These are phyloP conservation scores for Botrytis fragariae DNA, from an alignment of 2,329 filamentous ascomycete species.

Conservation along the genomic window DNA sequence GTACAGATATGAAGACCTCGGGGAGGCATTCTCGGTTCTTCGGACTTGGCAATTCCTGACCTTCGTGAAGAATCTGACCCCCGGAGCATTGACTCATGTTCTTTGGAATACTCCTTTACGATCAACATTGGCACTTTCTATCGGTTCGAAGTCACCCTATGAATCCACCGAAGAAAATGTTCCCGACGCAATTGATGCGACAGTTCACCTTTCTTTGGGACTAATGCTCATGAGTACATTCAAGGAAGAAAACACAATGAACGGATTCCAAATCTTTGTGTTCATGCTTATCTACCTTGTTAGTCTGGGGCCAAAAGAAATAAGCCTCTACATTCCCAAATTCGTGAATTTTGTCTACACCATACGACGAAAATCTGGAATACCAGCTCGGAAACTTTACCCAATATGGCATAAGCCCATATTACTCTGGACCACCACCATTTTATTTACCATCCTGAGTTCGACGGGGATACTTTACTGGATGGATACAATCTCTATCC, in stretches of 20 bases:
- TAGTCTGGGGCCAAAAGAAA: conserved; percentile 33
- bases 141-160: conserved; percentile 25
- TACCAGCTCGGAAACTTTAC: conserved; percentile 21
- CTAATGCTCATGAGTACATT: conserved; percentile 14
- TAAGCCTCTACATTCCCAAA: conserved; percentile 32
- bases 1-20: conserved; percentile 29
- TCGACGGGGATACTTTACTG: conserved; percentile 31
- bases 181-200: conserved; percentile 28
- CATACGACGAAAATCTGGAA: conserved; percentile 25
- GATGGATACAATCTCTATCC: conserved; percentile 31
- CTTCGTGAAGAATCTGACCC: conserved; percentile 26
- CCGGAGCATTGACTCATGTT: conserved; percentile 30
- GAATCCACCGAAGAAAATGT: conserved; percentile 30
- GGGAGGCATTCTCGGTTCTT: conserved; percentile 24
- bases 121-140: conserved; percentile 31
- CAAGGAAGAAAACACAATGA: conserved; percentile 29
- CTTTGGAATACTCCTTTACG: conserved; percentile 31
- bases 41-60: conserved; percentile 27
- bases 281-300: conserved; percentile 32
- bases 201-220: conserved; percentile 31
- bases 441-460: conserved; percentile 28
- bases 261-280: conserved; percentile 31
- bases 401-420: conserved; percentile 30
- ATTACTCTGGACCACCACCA: conserved; percentile 28
- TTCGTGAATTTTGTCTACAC: conserved; percentile 27